Percentiles rank a stretch among this genome's conserved stretches.
Evolutionary conservation across 2,329 filamentous ascomycete species (phyloP).

Genomic region (Pyrenochaeta sp.): DNA sequence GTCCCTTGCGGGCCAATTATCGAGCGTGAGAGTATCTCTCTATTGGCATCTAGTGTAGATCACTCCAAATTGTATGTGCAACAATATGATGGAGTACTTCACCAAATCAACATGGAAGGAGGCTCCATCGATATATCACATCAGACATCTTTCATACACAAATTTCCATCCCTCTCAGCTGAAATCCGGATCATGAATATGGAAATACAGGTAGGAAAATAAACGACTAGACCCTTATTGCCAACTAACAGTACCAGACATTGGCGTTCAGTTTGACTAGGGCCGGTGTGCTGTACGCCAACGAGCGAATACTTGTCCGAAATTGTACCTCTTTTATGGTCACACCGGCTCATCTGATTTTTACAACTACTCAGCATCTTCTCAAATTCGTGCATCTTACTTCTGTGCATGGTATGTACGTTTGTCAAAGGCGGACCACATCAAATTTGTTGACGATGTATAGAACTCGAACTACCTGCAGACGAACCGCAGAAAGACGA

Average conservation of each 20-base stretch:
- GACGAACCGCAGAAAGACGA: constrained; percentile 95
- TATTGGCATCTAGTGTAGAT: constrained; percentile 32
- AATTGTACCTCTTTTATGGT: constrained; percentile 92
- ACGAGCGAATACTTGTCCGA: constrained; percentile 75
- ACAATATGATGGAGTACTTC: constrained; percentile 32
- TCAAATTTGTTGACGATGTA: constrained; percentile 6
- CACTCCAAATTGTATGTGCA: constrained; percentile 30
- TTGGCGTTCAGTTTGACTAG: constrained; percentile 73
- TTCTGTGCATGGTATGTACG: constrained; percentile 64
- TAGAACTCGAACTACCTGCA: constrained; percentile 80
- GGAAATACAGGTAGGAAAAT: constrained; percentile 35
- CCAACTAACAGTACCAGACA: constrained; percentile 42
- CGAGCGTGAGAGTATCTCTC: constrained; percentile 32
- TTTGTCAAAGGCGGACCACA: neutral
- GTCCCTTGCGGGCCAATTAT: constrained; percentile 31
- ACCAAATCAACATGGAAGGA: constrained; percentile 21
- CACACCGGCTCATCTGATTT: constrained; percentile 83
- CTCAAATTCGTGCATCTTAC: constrained; percentile 92
- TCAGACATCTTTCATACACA: constrained; percentile 25
- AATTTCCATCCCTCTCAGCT: constrained; percentile 36
- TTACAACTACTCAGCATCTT: constrained; percentile 90
- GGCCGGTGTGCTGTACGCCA: constrained; percentile 80
- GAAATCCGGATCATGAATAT: constrained; percentile 31
- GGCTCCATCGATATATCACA: constrained; percentile 18
- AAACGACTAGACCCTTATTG: neutral